phyloP scores from a whole-genome alignment of 305 asterid genomes.

The Solanum hybrid region DNA sequence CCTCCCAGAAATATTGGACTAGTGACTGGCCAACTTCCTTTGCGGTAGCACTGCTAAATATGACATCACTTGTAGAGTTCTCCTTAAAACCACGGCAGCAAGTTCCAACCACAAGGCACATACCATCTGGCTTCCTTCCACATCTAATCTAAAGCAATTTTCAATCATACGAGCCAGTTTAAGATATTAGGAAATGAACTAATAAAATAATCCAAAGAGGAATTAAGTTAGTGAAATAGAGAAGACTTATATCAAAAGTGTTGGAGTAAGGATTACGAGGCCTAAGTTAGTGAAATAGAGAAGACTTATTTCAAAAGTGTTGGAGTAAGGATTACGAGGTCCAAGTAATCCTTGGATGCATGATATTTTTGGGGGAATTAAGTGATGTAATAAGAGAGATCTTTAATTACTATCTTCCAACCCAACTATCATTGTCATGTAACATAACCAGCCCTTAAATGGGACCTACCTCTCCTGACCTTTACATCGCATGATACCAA shows the following conservation, averaged over 20 bases:
- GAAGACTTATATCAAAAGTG: neutral
- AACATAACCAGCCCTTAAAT: neutral
- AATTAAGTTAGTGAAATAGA: neutral
- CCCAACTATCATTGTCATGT: neutral
- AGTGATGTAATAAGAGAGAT: neutral
- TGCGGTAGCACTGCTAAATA: constrained; percentile 61
- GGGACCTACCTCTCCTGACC: neutral
- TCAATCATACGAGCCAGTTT: constrained; percentile 22
- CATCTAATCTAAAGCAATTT: constrained; percentile 55
- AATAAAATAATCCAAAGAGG: neutral
- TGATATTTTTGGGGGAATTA: neutral
- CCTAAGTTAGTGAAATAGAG: neutral
- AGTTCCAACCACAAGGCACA: constrained; percentile 93
- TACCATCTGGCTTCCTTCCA: constrained; percentile 88
- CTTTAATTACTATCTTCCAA: neutral
- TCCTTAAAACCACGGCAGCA: constrained; percentile 75
- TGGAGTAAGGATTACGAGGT: neutral
- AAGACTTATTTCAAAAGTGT: neutral
- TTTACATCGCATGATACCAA: neutral
- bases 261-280: neutral
- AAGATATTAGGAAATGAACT: neutral
- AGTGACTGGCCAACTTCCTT: constrained; percentile 58
- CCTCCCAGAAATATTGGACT: constrained; percentile 98
- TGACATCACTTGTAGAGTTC: constrained; percentile 71
- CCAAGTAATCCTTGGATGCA: neutral